A percentile compares a stretch with the other conserved stretches of the same genome.
Conservation (phyloP, 73 alveolate genomes). For the Paramecium caudatum region DNA sequence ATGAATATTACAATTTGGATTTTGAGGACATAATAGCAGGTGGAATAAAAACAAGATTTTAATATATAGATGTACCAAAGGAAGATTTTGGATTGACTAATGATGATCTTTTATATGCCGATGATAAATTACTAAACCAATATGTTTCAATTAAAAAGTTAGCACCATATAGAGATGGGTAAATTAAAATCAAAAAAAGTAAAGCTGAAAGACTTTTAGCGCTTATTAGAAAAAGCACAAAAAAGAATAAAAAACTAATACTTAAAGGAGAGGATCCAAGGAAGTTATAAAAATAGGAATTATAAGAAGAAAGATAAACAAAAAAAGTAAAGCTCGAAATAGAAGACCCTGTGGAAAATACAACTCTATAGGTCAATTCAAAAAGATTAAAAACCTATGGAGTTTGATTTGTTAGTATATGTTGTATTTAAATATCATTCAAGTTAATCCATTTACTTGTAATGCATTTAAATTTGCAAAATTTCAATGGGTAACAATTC, state of each 20-base stretch:
- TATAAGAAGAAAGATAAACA: slow-evolving; percentile 29
- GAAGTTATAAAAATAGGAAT: background rate
- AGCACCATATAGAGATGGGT: slow-evolving; percentile 84
- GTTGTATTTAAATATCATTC: background rate
- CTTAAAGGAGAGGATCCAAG: slow-evolving; percentile 49
- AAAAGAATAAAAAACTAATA: slow-evolving; percentile 66
- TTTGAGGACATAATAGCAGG: slow-evolving; percentile 96
- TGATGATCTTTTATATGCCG: slow-evolving; percentile 94
- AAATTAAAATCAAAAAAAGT: slow-evolving; percentile 60
- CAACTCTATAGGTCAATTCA: background rate
- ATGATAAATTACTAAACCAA: slow-evolving; percentile 93
- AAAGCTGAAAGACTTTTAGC: slow-evolving; percentile 55
- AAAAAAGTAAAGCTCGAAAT: slow-evolving; percentile 15
- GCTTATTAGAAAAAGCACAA: slow-evolving; percentile 51
- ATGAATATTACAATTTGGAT: slow-evolving; percentile 91
- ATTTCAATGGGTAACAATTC: slow-evolving; percentile 59
- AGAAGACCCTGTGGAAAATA: slow-evolving; percentile 48
- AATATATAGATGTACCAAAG: slow-evolving; percentile 91
- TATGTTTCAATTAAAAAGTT: slow-evolving; percentile 93
- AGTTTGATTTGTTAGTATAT: background rate
- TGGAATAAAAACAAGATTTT: slow-evolving; percentile 92
- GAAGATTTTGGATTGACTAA: slow-evolving; percentile 96
- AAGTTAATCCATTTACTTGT: background rate
- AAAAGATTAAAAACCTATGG: slow-evolving; percentile 56
- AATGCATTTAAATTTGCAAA: background rate